Evolutionary conservation across 1,284 basidiomycete species (phyloP), one percentile per base, ranked within the genome.

Genomic region (Ganoderma multipileum): DNA sequence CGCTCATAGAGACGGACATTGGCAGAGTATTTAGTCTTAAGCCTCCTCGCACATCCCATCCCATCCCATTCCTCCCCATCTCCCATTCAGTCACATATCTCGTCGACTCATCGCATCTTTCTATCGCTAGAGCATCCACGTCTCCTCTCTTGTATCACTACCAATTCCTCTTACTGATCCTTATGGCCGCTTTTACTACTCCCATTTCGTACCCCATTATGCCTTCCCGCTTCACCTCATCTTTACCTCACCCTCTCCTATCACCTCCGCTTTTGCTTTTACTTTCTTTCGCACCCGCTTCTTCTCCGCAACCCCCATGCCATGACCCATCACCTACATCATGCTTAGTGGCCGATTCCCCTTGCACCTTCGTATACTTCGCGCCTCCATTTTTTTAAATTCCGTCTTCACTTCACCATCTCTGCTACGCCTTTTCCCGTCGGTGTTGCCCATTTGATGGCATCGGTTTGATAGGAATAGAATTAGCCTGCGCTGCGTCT

Each of bases 1-100:
- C 55, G 67, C 68, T 71, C 61, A 72, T 72, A 69, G 70, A 75
- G 36, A 72, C 65, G 74, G 72, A 75, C 73, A 71, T 65, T 59
- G 38, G 52, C 52, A 38, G 61, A 63, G 61, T 61, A 18, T n/a
- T 55, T 63, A 54, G 38, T 36, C 36, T 36, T n/a, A 36, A 36
- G 39, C 42, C 61, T 41, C 42, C 54, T 61, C 50, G 59, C 58
- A 33, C 64, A 52, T 54, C 64, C 47, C 64, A 44, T 47, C 64
- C 47, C 61, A 50, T 33, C n/a, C 50, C 47, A 54, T 52, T n/a
- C 68, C 65, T 30, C 52, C 50, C 36, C 57, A 33, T 61, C 41
- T 20, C 20, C 42, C 38, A 50, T 44, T 59, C 61, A 61, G 16
- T 23, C 47, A 41, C 60, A 50, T 41, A 60, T 60, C 20, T 66